Conservation (phyloP, 768 basidiomycete species). For the Suillus sp. region DNA sequence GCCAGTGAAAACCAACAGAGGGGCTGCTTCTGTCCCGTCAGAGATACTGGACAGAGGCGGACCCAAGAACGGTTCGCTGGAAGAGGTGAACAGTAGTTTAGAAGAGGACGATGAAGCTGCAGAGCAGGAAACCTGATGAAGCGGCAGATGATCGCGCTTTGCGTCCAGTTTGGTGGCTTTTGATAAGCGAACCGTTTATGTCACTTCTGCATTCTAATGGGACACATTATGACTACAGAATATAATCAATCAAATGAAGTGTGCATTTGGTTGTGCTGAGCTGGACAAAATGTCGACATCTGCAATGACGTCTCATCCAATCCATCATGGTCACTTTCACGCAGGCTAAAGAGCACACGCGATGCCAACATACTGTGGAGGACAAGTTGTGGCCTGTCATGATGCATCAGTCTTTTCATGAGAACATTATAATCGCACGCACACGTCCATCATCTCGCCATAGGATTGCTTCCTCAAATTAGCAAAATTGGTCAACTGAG, state of each 20-base stretch:
- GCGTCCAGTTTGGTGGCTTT: neutral
- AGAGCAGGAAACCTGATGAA: slow-evolving; percentile 1
- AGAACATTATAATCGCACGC: neutral
- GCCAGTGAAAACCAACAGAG: no score
- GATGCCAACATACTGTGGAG: slow-evolving; percentile 6
- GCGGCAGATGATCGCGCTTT: slow-evolving; percentile 3
- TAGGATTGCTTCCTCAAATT: neutral
- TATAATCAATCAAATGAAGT: neutral
- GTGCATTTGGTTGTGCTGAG: neutral
- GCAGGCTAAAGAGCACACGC: neutral
- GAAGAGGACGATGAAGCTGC: neutral
- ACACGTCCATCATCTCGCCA: neutral
- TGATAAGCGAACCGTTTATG: neutral
- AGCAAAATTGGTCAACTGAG: neutral
- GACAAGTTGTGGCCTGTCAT: slow-evolving; percentile 1
- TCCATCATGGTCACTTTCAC: neutral
- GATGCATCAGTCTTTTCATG: neutral
- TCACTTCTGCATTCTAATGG: neutral
- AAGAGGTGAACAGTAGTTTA: neutral
- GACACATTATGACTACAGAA: neutral
- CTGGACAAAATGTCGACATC: slow-evolving; percentile 4
- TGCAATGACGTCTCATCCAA: no score
- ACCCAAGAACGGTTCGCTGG: neutral
- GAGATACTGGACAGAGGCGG: slow-evolving; percentile 9
- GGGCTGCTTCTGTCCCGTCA: slow-evolving; percentile 8